Evolutionary conservation across 148 eudicot genomes (phyloP), one percentile per base, ranked within the genome.

Genomic region (Fagopyrum homotropicum): DNA sequence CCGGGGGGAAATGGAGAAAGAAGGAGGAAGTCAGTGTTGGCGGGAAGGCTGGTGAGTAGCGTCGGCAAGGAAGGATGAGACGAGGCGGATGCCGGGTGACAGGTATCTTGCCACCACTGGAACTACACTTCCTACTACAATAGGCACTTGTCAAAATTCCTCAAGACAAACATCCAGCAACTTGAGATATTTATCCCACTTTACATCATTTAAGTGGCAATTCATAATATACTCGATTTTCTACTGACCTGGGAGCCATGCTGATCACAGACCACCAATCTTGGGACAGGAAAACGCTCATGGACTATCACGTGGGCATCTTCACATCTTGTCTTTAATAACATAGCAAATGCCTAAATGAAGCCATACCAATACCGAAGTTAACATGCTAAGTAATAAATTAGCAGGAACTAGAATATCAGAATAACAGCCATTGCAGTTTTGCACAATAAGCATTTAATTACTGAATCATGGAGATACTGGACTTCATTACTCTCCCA

Each of bases 221-320:
- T n/a, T n/a, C n/a, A n/a, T n/a, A n/a, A n/a, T n/a, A n/a, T n/a
- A n/a, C n/a, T n/a, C n/a, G n/a, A n/a, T n/a, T n/a, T n/a, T 51
- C 72, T 16, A 80, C 83, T 80, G 46, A 94, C 98, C 98, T 94
- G 98, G 61, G 98, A 94, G 72, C 98, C 98, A 81, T 94, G 98
- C 80, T 94, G 98, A 90, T 94, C 97, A 35, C 98, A 94, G 6
- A 94, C 89, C 64, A 94, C 98, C 78, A 94, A 85, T 86, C 98
- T 87, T 2, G 98, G 98, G 56, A 91, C 91, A 26, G 98, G 98
- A 72, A 94, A 94, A 49, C 97, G 95, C 3, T 94, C 98, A 12
- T 83, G 90, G 59, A 91, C 83, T 50, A 94, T 88, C 51, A 86
- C 79, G 75, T 89, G 85, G 45, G 97, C 93, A 79, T 94, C 98